Percentiles rank a stretch among this genome's conserved stretches.
These are phyloP conservation scores for Luzula sylvatica DNA, from an alignment of 176 grass and related monocot species.

Conservation along the genomic window DNA sequence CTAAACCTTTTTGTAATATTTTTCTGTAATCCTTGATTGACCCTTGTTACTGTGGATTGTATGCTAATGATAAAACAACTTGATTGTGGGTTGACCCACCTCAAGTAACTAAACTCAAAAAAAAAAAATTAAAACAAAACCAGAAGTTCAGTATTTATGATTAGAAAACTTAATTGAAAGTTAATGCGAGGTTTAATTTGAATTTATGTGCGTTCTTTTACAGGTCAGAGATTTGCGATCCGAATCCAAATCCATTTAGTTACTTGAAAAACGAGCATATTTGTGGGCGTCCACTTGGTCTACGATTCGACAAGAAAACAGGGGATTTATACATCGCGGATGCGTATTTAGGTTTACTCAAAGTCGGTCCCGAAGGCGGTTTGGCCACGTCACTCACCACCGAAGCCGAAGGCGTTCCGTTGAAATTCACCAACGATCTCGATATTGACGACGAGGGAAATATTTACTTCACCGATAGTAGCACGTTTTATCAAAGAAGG, in stretches of 20 bases:
- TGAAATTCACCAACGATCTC: constrained; percentile 95
- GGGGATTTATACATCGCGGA: constrained; percentile 95
- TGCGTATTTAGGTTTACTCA: constrained; percentile 66
- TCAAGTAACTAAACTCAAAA: no score
- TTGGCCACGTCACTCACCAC: constrained; percentile 55
- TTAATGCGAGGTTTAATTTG: no score
- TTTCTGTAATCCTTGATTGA: no score
- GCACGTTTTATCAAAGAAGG: constrained; percentile 80
- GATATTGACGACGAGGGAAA: constrained; percentile 72
- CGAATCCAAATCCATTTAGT: constrained; percentile 46
- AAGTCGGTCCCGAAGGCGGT: constrained; percentile 87
- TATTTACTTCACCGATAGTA: constrained; percentile 88
- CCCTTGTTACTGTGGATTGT: no score
- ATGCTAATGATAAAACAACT: no score
- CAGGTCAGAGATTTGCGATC: constrained; percentile 52
- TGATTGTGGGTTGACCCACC: no score
- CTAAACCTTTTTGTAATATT: no score
- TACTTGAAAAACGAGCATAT: constrained; percentile 87
- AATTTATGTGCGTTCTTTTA: no score
- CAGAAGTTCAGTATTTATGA: no score
- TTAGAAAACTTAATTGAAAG: no score
- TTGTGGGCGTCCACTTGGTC: constrained; percentile 74
- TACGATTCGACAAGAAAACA: constrained; percentile 53
- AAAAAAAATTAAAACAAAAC: no score
- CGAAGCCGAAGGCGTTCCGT: constrained; percentile 69